A percentile compares a stretch with the other conserved stretches of the same genome.
These are phyloP conservation scores for Saposhnikovia divaricata DNA, from an alignment of 129 eudicot genomes.

Conservation along the genomic window DNA sequence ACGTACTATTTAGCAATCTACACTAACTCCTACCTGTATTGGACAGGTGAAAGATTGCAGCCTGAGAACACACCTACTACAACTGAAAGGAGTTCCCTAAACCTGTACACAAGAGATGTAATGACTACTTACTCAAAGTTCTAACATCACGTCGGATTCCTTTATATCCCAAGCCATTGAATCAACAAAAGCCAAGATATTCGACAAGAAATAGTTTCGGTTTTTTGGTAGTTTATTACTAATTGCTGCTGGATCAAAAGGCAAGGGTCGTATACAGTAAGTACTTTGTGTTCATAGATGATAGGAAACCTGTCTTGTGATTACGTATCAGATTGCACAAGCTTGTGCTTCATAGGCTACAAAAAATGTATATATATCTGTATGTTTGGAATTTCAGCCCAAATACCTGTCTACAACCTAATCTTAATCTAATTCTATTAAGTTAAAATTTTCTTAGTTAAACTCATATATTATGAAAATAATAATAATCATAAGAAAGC, in stretches of 20 bases:
- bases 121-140: constrained; percentile 31
- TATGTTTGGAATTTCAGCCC: constrained; percentile 7
- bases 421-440: not conserved
- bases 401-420: not conserved
- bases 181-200: not conserved
- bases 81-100: constrained; percentile 30
- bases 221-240: constrained; percentile 1
- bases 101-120: constrained; percentile 21
- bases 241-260: constrained; percentile 7
- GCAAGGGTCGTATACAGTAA: not conserved
- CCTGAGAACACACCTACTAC: constrained; percentile 54
- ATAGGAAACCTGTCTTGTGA: constrained; percentile 13
- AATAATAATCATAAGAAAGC: not conserved
- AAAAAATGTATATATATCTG: constrained; percentile 12
- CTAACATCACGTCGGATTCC: constrained; percentile 21
- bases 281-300: constrained; percentile 14
- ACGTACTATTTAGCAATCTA: not conserved
- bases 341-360: not conserved
- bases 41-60: constrained; percentile 76
- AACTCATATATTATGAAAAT: not conserved
- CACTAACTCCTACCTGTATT: not conserved
- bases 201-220: not conserved
- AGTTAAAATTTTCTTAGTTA: not conserved
- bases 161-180: not conserved
- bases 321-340: not conserved